Evolutionary conservation across 2,329 filamentous ascomycete genomes (phyloP), one percentile per base, ranked within the genome.

Genomic region (Incumbomyces delicatus): DNA sequence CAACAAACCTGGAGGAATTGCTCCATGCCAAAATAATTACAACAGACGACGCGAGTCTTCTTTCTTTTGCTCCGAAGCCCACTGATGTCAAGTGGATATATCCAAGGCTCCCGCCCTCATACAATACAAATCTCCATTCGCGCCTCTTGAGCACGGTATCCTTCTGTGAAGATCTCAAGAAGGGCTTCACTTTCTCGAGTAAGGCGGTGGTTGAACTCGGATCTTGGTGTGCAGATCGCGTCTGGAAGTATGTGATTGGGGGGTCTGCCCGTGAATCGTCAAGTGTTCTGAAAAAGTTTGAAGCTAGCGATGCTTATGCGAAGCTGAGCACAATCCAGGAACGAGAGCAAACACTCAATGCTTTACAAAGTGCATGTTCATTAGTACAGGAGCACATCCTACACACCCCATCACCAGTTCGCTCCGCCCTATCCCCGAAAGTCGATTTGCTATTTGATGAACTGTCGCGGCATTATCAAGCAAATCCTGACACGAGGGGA

Each of bases 11-110:
- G 0, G 90, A 96, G 61, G 73, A 66, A 1, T 70, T 94, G 32
- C 71, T 98, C 1, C 77, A 92, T 59, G 85, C 83, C 61, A 80
- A 82, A 57, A 95, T 98, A 58, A 84, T 84, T 5, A 96, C 92
- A 0, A 80, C 80, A 1, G 71, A 72, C 3, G 75, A 85, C 71
- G 66, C 77, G 3, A 69, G 69, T 16, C 65, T 83, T 17, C 63
- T 83, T 27, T 72, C 75, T 13, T 76, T 78, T 20, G 73, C 83
- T 39, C 76, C 70, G 47, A 73, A 71, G 37, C 80, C 81, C 1
- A 69, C 69, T 7, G 77, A 85, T 48, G 73, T 81, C 48, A 63
- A 78, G 1, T 68, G 80, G 51, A 60, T 62, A 2, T 80, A 81
- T 54, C 77, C 80, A 42, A 64, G 63, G 4, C 66, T 83, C 0